Conservation (phyloP, 495 filamentous ascomycete genomes). For the Aspergillus sparsus region DNA sequence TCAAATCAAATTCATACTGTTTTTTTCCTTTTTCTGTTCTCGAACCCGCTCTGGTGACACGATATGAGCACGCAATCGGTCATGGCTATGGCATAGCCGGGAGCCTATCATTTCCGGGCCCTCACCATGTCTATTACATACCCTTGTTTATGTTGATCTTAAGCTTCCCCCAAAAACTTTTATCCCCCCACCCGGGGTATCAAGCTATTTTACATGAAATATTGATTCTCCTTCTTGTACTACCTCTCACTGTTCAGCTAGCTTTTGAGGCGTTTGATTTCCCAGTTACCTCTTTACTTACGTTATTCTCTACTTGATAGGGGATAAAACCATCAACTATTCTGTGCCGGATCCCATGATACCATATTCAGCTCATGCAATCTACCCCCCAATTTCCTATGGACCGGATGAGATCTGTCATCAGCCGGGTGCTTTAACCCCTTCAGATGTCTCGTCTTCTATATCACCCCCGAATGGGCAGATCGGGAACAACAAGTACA, state of each 20-base stretch:
- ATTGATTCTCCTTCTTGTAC: conserved; percentile 6
- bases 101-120: conserved; percentile 25
- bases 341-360: conserved; percentile 47
- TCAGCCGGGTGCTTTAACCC: conserved; percentile 41
- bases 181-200: conserved; percentile 2
- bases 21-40: conserved; percentile 8
- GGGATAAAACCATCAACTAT: conserved; percentile 49
- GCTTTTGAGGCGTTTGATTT: conserved; percentile 8
- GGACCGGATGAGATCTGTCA: conserved; percentile 45
- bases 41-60: conserved; percentile 19
- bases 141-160: conserved; percentile 17
- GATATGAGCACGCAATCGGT: conserved; percentile 48
- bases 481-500: conserved; percentile 50
- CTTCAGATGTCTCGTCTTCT: conserved; percentile 50
- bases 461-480: conserved; percentile 51
- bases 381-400: conserved; percentile 51
- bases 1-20: conserved; percentile 12
- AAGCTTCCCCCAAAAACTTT: conserved; percentile 13
- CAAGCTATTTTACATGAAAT: conserved; percentile 16
- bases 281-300: conserved; percentile 26
- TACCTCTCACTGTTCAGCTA: conserved; percentile 13
- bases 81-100: conserved; percentile 40
- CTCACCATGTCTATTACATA: conserved; percentile 23
- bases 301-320: conserved; percentile 29
- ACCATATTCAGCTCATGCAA: conserved; percentile 45